Conservation (phyloP, 306 rosid genomes). For the Aeschynomene evenia region DNA sequence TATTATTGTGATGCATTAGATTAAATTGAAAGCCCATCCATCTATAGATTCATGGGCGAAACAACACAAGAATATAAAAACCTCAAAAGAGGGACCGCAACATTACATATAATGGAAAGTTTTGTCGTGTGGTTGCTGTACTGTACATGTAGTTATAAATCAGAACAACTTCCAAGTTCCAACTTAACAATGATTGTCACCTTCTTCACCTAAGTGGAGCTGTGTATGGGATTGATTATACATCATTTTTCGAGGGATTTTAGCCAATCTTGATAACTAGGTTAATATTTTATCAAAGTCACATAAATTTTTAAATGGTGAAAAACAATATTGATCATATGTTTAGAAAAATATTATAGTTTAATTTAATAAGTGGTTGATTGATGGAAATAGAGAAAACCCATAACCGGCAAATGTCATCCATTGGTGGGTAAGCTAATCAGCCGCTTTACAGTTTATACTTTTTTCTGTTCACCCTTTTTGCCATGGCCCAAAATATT, state of each 20-base stretch:
- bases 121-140: not conserved
- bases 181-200: not conserved
- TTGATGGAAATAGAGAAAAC: too few species aligned
- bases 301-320: too few species aligned
- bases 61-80: not conserved
- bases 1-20: not conserved
- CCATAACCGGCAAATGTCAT: not conserved
- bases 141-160: not conserved
- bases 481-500: not conserved
- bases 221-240: not conserved
- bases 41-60: not conserved
- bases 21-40: not conserved
- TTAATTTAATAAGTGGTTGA: too few species aligned
- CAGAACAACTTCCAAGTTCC: constrained; percentile 5
- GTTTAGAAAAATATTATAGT: too few species aligned
- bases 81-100: not conserved
- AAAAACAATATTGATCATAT: too few species aligned
- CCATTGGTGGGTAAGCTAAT: not conserved
- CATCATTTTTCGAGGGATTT: not conserved
- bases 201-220: not conserved
- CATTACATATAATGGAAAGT: not conserved
- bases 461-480: not conserved
- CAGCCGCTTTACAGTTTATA: not conserved
- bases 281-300: too few species aligned
- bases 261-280: not conserved